phyloP scores from a whole-genome alignment of 345 rosid species.

The Raphanus raphanistrum region DNA sequence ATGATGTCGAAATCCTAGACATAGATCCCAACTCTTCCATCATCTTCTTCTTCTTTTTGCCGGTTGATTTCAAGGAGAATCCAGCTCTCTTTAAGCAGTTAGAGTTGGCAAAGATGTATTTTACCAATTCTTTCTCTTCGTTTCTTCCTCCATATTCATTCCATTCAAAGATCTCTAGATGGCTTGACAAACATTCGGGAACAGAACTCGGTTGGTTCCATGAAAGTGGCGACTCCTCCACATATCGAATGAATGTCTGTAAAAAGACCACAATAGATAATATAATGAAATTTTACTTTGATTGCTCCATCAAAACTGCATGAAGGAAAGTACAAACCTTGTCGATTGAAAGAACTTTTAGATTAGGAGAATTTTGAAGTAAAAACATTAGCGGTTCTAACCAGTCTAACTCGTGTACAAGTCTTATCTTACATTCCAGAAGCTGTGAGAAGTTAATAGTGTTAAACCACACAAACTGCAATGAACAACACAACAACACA shows the following conservation, averaged over 20 bases:
- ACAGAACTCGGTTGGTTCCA: conserved; percentile 8
- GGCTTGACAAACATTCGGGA: not conserved
- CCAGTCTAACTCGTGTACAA: not conserved
- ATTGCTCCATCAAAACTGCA: not conserved
- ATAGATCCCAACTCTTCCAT: not conserved
- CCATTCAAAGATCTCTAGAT: not conserved
- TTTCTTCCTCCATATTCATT: not conserved
- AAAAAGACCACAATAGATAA: not conserved
- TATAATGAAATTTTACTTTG: not conserved
- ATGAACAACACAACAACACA: not conserved
- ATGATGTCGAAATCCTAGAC: not conserved
- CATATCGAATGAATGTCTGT: not conserved
- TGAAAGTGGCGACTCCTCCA: not conserved
- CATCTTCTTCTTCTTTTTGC: not conserved
- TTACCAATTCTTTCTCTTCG: not conserved
- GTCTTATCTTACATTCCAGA: not conserved
- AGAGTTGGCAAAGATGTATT: not conserved
- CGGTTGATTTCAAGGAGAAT: not conserved
- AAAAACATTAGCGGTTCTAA: not conserved
- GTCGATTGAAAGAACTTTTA: not conserved
- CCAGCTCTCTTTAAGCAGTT: not conserved
- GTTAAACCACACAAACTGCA: not conserved
- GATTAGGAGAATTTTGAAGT: not conserved
- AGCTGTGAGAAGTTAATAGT: not conserved
- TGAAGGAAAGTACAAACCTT: not conserved